Base-by-base conservation (phyloP, 179 eudicot species). In the Beta macrorhiza region DNA sequence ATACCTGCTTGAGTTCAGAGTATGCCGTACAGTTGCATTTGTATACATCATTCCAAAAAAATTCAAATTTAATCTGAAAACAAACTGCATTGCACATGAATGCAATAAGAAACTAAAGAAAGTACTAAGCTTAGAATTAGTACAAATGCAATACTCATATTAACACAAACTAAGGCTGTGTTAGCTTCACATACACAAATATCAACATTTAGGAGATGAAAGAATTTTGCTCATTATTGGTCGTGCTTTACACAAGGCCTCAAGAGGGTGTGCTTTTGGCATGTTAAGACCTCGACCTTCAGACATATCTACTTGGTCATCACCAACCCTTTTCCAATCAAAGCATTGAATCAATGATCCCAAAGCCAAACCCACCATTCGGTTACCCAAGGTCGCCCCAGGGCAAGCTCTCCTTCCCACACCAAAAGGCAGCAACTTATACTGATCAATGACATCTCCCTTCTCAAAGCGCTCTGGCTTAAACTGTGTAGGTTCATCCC, bases 301-400 rank as follows among this genome's bases (percentile, higher is more conserved):
- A 0, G 62, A 72, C 89, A 91, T 51, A 64, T 93, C 95, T 7
- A 91, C 73, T 76, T 85, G 72, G 19, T 61, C 82, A 19, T 81
- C 88, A 67, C 86, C 49, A 0, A 81, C 42, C 74, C 90, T 85
- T 65, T 87, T 83, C 95, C 93, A 93, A 19, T 90, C 89, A 69
- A 91, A 91, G 76, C 93, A 89, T 70, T 91, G 93, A 44, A 93
- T 84, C 80, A 93, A 16, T 0, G 95, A 79, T 7, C 85, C 95
- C 65, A 93, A 74, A 2, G 84, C 86, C 89, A 93, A 75, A 1
- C 89, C 82, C n/a, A 89, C 86, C 61, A 91, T 82, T 42, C 88
- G 81, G 7, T 77, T 81, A 1, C 86, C 95, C 63, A 91, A 76
- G 2, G 88, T 84, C 0, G 83, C 83, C 8, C 97, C 97, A 0